These are phyloP conservation scores for Asterochloris erici DNA, from an alignment of 139 green algal genomes.

Conservation along the genomic window DNA sequence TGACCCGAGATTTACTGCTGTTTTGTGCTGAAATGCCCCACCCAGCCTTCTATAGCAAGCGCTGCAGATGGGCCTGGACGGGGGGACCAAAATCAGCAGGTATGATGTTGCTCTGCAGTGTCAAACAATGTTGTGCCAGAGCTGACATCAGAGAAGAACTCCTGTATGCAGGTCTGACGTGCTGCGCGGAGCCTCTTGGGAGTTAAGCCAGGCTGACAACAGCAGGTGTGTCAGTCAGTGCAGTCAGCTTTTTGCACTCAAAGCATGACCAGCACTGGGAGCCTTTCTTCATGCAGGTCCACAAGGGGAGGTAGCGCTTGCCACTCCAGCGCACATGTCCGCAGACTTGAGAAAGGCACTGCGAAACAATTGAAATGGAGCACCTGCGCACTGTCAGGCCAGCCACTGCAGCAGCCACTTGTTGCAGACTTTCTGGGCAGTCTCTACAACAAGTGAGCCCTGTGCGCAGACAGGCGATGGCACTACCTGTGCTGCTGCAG, in stretches of 20 bases:
- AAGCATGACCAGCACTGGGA: neutral
- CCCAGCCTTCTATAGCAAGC: too few relatives aligned
- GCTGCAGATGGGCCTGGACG: constrained; percentile 19
- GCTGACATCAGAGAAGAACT: constrained; percentile 25
- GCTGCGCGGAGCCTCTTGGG: constrained; percentile 29
- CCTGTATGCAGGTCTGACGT: too few relatives aligned
- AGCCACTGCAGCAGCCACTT: constrained; percentile 13
- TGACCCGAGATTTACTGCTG: too few relatives aligned
- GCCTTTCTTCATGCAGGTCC: neutral
- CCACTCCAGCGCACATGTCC: neutral
- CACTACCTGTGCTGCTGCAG: too few relatives aligned
- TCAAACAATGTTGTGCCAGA: constrained; percentile 26
- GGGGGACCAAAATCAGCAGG: constrained; percentile 40
- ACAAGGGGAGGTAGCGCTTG: neutral
- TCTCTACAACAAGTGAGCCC: constrained; percentile 21
- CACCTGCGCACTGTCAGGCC: constrained; percentile 16
- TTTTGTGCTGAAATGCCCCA: too few relatives aligned
- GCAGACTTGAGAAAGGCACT: neutral
- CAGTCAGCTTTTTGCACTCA: neutral
- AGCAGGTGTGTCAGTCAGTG: neutral
- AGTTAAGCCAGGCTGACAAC: constrained; percentile 13
- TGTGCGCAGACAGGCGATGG: neutral
- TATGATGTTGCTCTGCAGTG: constrained; percentile 40
- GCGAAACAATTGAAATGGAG: constrained; percentile 3
- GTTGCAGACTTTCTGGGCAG: constrained; percentile 19